phyloP scores from a whole-genome alignment of 352 stramenopile genomes.

The Peronospora belbahrii region DNA sequence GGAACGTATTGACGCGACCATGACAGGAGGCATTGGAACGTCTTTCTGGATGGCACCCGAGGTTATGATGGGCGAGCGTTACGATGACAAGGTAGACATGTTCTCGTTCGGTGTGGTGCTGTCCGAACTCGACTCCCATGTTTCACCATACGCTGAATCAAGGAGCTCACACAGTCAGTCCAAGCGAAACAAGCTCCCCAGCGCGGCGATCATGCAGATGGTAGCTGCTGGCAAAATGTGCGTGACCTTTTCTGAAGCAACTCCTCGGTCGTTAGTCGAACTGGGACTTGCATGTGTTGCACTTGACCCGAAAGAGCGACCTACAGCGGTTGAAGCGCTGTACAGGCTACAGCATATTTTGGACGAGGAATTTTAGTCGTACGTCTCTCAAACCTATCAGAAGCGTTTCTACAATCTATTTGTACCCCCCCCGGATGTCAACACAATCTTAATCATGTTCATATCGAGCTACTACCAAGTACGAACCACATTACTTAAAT shows the following conservation, averaged over 20 bases:
- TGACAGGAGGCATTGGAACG: slow-evolving; percentile 32
- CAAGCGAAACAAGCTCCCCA: neutral
- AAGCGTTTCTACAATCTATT: neutral
- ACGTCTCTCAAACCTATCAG: neutral
- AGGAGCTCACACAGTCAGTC: slow-evolving; percentile 2
- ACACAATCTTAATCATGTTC: neutral
- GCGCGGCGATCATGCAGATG: slow-evolving; percentile 32
- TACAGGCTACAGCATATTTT: slow-evolving; percentile 23
- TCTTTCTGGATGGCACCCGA: slow-evolving; percentile 37
- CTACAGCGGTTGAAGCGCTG: slow-evolving; percentile 24
- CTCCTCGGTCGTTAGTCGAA: slow-evolving; percentile 8
- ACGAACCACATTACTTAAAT: too few relatives aligned
- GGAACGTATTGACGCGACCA: slow-evolving; percentile 20
- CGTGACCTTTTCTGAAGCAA: slow-evolving; percentile 22
- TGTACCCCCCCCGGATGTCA: too few relatives aligned
- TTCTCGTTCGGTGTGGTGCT: slow-evolving; percentile 40
- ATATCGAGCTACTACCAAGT: neutral
- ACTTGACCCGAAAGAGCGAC: slow-evolving; percentile 22
- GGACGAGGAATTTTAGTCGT: slow-evolving; percentile 6
- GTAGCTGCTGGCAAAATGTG: slow-evolving; percentile 28
- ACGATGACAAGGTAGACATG: slow-evolving; percentile 37
- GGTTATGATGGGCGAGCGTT: slow-evolving; percentile 32
- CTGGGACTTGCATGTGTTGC: slow-evolving; percentile 25
- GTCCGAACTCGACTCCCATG: slow-evolving; percentile 32
- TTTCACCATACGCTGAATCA: slow-evolving; percentile 22